These are phyloP conservation scores for Beauveria bassiana DNA, from an alignment of 2,329 filamentous ascomycete species.

Conservation along the genomic window DNA sequence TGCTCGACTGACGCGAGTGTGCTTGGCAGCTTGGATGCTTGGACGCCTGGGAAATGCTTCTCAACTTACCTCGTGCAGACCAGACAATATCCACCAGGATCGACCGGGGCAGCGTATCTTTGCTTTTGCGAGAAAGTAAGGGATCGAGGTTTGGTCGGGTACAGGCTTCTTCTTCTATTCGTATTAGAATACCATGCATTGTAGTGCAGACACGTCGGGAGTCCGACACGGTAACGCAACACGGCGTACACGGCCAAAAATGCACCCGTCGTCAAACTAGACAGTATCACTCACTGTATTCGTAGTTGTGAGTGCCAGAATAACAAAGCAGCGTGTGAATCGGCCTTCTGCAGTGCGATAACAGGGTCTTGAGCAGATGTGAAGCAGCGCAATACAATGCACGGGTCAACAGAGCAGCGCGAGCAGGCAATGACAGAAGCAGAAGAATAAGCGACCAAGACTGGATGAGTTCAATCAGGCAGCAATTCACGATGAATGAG, in stretches of 20 bases:
- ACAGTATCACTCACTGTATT: not conserved
- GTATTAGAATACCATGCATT: not conserved
- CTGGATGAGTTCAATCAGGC: not conserved
- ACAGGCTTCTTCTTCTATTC: not conserved
- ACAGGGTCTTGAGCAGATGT: not conserved
- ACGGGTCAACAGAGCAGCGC: not conserved
- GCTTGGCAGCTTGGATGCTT: not conserved
- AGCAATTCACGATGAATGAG: not conserved
- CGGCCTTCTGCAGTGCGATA: not conserved
- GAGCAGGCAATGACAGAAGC: not conserved
- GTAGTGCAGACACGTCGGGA: conserved; percentile 1
- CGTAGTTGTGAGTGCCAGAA: not conserved
- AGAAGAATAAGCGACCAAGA: not conserved
- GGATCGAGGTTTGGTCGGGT: conserved; percentile 4
- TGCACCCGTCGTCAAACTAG: not conserved
- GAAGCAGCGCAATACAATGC: not conserved
- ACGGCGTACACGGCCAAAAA: not conserved
- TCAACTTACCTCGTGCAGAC: conserved; percentile 1
- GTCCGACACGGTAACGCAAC: not conserved
- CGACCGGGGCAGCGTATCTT: conserved; percentile 18
- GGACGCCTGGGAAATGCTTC: not conserved
- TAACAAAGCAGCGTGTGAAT: not conserved
- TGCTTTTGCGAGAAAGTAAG: conserved; percentile 1
- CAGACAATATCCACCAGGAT: conserved; percentile 19
- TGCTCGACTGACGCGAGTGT: not conserved